Percentiles rank a stretch among this genome's conserved stretches.
These are phyloP conservation scores for Biscogniauxia marginata DNA, from an alignment of 2,329 filamentous ascomycete genomes.

Conservation along the genomic window DNA sequence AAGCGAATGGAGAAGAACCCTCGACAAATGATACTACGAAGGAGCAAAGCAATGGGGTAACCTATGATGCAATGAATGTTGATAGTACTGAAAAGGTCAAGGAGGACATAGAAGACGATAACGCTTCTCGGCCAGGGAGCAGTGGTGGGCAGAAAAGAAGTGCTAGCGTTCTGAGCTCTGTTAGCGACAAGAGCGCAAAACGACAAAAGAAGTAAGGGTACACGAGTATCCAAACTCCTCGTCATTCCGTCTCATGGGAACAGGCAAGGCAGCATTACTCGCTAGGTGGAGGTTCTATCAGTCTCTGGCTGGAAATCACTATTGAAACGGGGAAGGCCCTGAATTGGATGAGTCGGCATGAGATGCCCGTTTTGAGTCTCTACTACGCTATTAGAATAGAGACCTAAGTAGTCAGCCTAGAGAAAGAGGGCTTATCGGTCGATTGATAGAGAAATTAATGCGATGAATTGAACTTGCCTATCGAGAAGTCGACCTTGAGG, in stretches of 20 bases:
- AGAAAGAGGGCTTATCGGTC: too few relatives aligned
- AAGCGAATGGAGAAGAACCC: conserved; percentile 9
- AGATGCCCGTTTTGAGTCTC: neutral
- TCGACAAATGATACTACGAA: conserved; percentile 7
- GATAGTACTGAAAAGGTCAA: conserved; percentile 15
- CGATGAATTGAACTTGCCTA: too few relatives aligned
- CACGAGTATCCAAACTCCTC: neutral
- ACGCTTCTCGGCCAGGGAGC: conserved; percentile 35
- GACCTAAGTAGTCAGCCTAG: too few relatives aligned
- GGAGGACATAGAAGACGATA: conserved; percentile 33
- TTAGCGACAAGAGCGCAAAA: conserved; percentile 63
- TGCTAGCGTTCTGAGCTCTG: conserved; percentile 73
- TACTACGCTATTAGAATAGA: too few relatives aligned
- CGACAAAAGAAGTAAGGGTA: conserved; percentile 53
- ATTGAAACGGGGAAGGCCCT: neutral
- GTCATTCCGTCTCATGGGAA: neutral
- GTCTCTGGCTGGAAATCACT: neutral
- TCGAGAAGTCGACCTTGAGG: too few relatives aligned
- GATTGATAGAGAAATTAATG: too few relatives aligned
- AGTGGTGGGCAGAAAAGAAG: conserved; percentile 68
- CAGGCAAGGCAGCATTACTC: neutral
- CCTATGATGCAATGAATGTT: conserved; percentile 1
- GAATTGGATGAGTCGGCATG: neutral
- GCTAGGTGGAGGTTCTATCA: neutral
- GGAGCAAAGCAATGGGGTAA: conserved; percentile 3